Evolutionary conservation across 352 stramenopile species (phyloP), one percentile per base, ranked within the genome.

Genomic region (Globisporangium okanoganense): DNA sequence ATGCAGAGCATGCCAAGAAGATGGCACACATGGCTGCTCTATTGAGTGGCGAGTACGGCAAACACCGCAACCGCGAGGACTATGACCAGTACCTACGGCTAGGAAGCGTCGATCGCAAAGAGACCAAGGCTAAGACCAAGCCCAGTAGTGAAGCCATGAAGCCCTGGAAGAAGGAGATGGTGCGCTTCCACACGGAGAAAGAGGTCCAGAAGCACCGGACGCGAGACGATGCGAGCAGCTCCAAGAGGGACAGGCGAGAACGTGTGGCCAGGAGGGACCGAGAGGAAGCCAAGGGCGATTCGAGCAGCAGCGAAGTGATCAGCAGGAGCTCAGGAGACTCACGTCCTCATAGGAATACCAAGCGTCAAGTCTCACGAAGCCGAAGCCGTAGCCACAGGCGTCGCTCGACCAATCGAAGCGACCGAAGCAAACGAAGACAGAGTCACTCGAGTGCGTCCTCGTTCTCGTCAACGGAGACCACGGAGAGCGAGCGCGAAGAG

Each of bases 1-100:
- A 62, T 16, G 43, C 50, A n/a, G 20, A 49, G 5, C 57, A 70
- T n/a, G 41, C 35, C 6, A 41, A 61, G 54, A 62, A 44, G 56
- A 65, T 62, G 36, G 8, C 61, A 14, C 27, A 52, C 31, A 69
- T 67, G 57, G 35, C 31, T 20, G 65, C 51, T 56, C 43, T 72
- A 13, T 27, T 74, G 6, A 29, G 59, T 51, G 70, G 65, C 14
- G 58, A 70, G 10, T 61, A 70, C n/a, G 76, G 66, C 24, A 71
- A 65, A 27, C 73, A 77, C 52, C 61, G 58, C 29, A 76, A 59
- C 29, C 70, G 49, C 44, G 27, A 53, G n/a, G 79, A 87, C 44
- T 88, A 86, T 44, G 75, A 88, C 57, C 63, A 66, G 41, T 86
- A 85, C 38, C 58, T 84, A 12, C 45, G 66, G 22, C 3, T 31